Base-by-base conservation (phyloP, 2,329 filamentous ascomycete genomes). In the Fusarium penzigii region DNA sequence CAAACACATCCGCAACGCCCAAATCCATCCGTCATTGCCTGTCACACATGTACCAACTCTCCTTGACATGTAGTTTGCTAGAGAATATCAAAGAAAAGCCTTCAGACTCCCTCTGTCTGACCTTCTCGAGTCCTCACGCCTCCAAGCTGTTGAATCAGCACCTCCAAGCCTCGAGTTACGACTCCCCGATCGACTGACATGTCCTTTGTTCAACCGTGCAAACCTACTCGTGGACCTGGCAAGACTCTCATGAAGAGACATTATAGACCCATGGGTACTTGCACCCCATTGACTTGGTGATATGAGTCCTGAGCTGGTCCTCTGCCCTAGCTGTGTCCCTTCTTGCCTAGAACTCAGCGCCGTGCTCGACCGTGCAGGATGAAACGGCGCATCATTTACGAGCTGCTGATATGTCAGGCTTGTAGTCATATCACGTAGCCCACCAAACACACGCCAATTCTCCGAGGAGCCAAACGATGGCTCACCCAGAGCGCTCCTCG, bases 381-480 rank as follows among this genome's bases (percentile, higher is more conserved):
- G 72, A 46, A 73, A 72, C 0, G 72, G 71, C 8, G 68, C 66
- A 17, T 64, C 65, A 36, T 70, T 64, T 12, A 70, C 67, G 5
- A 72, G 61, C 14, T 70, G 68, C 38, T 66, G 64, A 54, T 74
- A 72, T 6, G 67, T 65, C 10, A 66, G 59, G 20, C 65, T 70
- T 9, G 20, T 25, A 25, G 54, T 49, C 10, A 66, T 62, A 6
- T 66, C 66, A 25, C 63, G 57, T 8, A 57, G 66, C 17, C 51
- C 56, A 17, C 55, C 55, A n/a, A 70, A 60, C 8, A 68, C 52
- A 17, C 68, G 62, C 72, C 72, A 74, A 48, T 74, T 74, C 55
- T 74, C 72, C 3, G 62, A 50, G 2, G 71, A 72, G 7, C 62
- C 68, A 53, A 73, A 73, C 1, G 71, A 73, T 0, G 64, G 49